Evolutionary conservation across 116 monocot genomes (phyloP).

Genomic region (Iris pallida): DNA sequence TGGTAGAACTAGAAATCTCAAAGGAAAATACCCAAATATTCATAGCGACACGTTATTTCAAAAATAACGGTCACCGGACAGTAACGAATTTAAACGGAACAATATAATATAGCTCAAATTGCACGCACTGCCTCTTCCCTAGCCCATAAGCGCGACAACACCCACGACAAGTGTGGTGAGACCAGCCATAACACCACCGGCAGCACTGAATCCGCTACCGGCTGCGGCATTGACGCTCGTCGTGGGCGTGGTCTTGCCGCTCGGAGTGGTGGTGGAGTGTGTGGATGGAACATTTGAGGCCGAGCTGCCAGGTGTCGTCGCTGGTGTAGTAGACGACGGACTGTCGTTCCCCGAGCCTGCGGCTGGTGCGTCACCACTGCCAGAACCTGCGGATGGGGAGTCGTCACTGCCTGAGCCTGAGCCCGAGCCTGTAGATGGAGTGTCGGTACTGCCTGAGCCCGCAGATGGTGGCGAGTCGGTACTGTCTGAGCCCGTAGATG

Average conservation of each 20-base stretch:
- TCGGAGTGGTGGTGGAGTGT: not conserved
- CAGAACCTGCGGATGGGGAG: too few relatives aligned
- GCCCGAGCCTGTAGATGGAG: not conserved
- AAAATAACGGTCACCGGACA: too few relatives aligned
- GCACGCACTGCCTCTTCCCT: slow-evolving; percentile 59
- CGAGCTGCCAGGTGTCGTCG: not conserved
- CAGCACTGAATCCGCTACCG: slow-evolving; percentile 5
- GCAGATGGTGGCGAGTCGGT: too few relatives aligned
- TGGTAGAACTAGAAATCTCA: too few relatives aligned
- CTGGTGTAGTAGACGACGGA: not conserved
- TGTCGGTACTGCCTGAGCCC: too few relatives aligned
- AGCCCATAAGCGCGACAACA: slow-evolving; percentile 24
- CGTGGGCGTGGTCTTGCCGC: slow-evolving; percentile 3
- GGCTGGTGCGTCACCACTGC: too few relatives aligned
- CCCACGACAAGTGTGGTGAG: too few relatives aligned
- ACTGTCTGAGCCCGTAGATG: not conserved
- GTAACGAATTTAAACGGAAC: not conserved
- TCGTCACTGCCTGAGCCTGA: not conserved
- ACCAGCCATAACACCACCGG: not conserved
- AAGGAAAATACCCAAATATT: too few relatives aligned
- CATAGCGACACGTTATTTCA: too few relatives aligned
- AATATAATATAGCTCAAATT: not conserved
- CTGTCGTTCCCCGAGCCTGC: too few relatives aligned
- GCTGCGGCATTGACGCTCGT: not conserved
- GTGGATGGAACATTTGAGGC: not conserved